Percentiles rank a stretch among this genome's conserved stretches.
These are phyloP conservation scores for Entomortierella beljakovae DNA, from an alignment of 192 early-diverging fungal genomes.

Conservation along the genomic window DNA sequence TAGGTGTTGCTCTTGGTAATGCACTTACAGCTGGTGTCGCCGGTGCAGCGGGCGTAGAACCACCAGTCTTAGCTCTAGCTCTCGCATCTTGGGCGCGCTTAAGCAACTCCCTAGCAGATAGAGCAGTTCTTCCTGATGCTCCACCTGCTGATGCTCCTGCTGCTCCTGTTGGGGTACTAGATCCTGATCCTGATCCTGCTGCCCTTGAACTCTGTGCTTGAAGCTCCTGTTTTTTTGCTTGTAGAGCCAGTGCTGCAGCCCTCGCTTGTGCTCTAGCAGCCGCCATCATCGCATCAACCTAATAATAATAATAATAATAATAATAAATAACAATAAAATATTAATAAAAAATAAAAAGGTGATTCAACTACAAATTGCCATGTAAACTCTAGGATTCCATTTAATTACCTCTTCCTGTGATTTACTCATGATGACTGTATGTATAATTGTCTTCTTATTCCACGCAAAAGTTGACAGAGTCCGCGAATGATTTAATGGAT, in stretches of 20 bases:
- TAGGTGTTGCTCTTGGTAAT: neutral
- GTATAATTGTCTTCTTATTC: no score
- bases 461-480: no score
- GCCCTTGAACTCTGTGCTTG: conserved; percentile 8
- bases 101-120: no score
- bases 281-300: conserved; percentile 63
- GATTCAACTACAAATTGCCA: neutral
- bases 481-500: no score
- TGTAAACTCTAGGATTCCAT: neutral
- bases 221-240: conserved; percentile 8
- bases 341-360: neutral
- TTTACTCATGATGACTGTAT: neutral
- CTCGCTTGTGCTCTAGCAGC: conserved; percentile 41
- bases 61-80: conserved; percentile 1
- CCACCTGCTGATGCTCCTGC: conserved; percentile 4
- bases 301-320: neutral
- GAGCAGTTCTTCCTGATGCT: conserved; percentile 4
- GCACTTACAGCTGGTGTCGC: neutral
- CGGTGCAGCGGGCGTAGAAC: neutral
- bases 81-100: conserved; percentile 17
- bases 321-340: neutral
- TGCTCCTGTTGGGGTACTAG: conserved; percentile 1
- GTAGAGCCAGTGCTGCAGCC: conserved; percentile 32
- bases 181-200: neutral
- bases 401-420: neutral